Percentiles rank a stretch among this genome's conserved stretches.
phyloP scores from a whole-genome alignment of 768 basidiomycete genomes.

The Leccinum uliginosum region DNA sequence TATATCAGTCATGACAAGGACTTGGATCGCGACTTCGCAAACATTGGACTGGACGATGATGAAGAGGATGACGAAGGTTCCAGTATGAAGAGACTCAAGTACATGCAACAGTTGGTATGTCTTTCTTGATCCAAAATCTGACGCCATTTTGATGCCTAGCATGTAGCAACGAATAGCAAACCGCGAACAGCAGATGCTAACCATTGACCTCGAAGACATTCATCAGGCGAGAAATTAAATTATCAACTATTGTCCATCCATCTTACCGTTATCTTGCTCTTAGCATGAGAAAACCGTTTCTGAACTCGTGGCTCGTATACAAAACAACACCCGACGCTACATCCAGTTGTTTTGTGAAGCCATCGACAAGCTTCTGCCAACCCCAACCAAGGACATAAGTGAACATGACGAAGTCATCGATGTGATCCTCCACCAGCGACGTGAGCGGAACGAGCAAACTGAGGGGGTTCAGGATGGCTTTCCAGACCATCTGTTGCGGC shows the following conservation, averaged over 20 bases:
- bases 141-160: conserved; percentile 17
- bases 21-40: conserved; percentile 60
- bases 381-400: conserved; percentile 84
- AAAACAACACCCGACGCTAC: conserved; percentile 86
- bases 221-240: conserved; percentile 46
- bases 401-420: conserved; percentile 95
- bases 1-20: conserved; percentile 67
- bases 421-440: conserved; percentile 90
- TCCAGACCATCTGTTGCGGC: conserved; percentile 84
- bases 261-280: conserved; percentile 6
- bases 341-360: conserved; percentile 84
- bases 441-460: conserved; percentile 80
- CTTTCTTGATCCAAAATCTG: conserved; percentile 28
- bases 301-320: conserved; percentile 78
- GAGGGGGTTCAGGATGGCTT: conserved; percentile 75
- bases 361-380: conserved; percentile 85
- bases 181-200: conserved; percentile 84
- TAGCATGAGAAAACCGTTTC: conserved; percentile 67
- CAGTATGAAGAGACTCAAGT: conserved; percentile 55
- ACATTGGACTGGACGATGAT: conserved; percentile 61
- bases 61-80: conserved; percentile 30
- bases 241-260: background rate
- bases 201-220: conserved; percentile 88
- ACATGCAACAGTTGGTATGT: conserved; percentile 75
- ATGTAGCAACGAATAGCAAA: conserved; percentile 83